These are phyloP conservation scores for Penicillium cinerascens DNA, from an alignment of 495 filamentous ascomycete genomes.

Conservation along the genomic window DNA sequence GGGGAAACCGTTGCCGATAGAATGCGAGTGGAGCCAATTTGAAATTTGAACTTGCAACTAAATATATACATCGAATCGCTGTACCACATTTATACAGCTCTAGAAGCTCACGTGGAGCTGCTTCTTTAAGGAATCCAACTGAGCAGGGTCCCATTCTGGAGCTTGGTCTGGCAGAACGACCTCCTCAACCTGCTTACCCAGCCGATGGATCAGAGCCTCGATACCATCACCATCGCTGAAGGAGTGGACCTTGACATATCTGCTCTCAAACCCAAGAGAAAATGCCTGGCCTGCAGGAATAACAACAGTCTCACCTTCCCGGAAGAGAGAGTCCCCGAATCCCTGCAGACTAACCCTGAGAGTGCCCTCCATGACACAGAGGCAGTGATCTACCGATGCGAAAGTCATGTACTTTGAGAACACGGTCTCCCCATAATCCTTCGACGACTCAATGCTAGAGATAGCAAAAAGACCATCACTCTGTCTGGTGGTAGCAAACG, in stretches of 20 bases:
- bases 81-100: not conserved
- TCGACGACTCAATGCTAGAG: conserved; percentile 42
- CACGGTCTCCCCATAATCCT: conserved; percentile 26
- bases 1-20: not conserved
- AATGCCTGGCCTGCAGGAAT: conserved; percentile 41
- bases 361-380: conserved; percentile 38
- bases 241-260: conserved; percentile 40
- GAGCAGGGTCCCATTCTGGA: conserved; percentile 19
- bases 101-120: conserved; percentile 22
- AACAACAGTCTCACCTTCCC: conserved; percentile 41
- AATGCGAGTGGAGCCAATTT: not conserved
- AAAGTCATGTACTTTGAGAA: conserved; percentile 37
- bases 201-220: conserved; percentile 30
- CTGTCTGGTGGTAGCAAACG: conserved; percentile 44
- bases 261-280: conserved; percentile 34
- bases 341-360: conserved; percentile 34
- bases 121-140: conserved; percentile 13
- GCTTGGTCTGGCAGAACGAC: conserved; percentile 29
- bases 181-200: conserved; percentile 22
- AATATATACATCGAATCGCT: not conserved
- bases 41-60: not conserved
- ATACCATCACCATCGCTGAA: conserved; percentile 44
- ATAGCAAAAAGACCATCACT: conserved; percentile 43
- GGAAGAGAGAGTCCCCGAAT: conserved; percentile 22
- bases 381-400: conserved; percentile 37